Base-by-base conservation (phyloP, 495 filamentous ascomycete genomes). In the Rostrohypoxylon terebratum region DNA sequence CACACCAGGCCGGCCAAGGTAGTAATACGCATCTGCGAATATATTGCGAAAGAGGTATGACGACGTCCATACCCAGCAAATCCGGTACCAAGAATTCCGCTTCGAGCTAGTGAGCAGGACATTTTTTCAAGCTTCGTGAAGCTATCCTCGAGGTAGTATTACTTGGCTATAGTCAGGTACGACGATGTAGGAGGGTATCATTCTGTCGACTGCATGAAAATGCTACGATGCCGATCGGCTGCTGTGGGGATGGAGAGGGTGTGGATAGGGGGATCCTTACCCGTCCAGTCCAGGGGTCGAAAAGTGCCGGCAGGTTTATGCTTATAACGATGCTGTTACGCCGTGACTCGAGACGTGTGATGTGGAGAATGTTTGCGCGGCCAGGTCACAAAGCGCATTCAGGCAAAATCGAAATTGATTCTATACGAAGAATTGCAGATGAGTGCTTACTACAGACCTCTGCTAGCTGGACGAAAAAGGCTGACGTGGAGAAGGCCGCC, bases 91-190 rank as follows among this genome's bases (percentile, higher is more conserved):
- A 25, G 18, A 59, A 59, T 28, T 34, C 48, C 38, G 47, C 53
- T 60, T 20, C 14, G 45, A 44, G 31, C 14, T 55, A 62, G 36
- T 14, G 33, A 61, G 40, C 7, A 28, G 44, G 18, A 45, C 59
- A 75, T 60, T 42, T 34, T 64, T 48, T 45, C 59, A 57, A 11
- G 36, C 66, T 18, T 51, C 59, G 10, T 68, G 11, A 53, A 44
- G 7, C 14, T 42, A 8, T 28, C 10, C 38, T 11, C 16, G 60
- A 33, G 57, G 65, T 51, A 40, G 54, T 45, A 31, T 31, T 9
- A 47, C 40, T 61, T 57, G n/a, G 58, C 23, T 34, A 57, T 62
- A 45, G 40, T 50, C 48, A 62, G 55, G 64, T 67, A 67, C 55
- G 7, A 45, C 44, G 40, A 57, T 65, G 38, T 9, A 23, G 18